Base-by-base conservation (phyloP, 2,329 filamentous ascomycete genomes). In the Aspergillus tanneri region DNA sequence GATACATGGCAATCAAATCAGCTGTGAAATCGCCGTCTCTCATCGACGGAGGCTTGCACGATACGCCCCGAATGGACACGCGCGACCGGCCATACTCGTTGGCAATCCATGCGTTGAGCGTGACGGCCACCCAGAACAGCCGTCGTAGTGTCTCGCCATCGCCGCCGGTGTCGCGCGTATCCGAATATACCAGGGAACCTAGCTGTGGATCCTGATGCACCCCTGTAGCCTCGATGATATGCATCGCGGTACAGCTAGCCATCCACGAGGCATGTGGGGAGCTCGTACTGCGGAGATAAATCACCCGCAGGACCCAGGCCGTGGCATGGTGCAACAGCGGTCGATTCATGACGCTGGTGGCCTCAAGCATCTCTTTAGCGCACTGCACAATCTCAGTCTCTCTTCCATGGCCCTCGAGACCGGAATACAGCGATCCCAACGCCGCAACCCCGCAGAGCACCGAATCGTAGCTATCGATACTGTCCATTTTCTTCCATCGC, bases 231-330 rank as follows among this genome's bases (percentile, higher is more conserved):
- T 82, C 80, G 1, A 79, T 66, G 30, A 82, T 68, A 53, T 83
- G 80, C 76, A 83, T 79, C n/a, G 78, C 60, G 1, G 72, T 75
- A 47, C 74, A 80, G 49, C 76, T 80, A 0, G 79, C 77, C 64
- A 82, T 76, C 79, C 65, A 67, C 1, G 76, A 71, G 0, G 72
- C 69, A 49, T 82, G 77, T 2, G 78, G 78, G 2, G 75, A 73
- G 2, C 72, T 75, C 0, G 77, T 77, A 25, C 77, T 70, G 6
- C 80, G 71, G 7, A 83, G 63, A 46, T 81, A 81, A 0, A 77
- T 64, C 0, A 73, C 71, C 2, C 79, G 74, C 3, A 83, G 69
- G 0, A 79, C 57, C 79, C 79, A 82, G 21, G 59, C 65, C 5
- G 62, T 61, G 34, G 65, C 54, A 9, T 58, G 4, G 60, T 50